Base-by-base conservation (phyloP, 169 alveolate genomes). In the Plasmodium vinckei region DNA sequence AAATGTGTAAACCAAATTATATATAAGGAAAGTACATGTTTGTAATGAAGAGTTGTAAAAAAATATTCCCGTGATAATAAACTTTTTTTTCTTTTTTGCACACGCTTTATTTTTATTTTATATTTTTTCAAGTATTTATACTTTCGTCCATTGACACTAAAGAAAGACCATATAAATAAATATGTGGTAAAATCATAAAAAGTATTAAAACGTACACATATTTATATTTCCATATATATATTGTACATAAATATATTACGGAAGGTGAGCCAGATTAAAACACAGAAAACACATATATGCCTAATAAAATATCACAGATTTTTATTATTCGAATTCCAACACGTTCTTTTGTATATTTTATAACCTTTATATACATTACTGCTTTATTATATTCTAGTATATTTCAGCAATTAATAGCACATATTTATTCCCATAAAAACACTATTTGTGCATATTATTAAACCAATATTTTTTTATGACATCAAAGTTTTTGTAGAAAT, bases 391-490 rank as follows among this genome's bases (percentile, higher is more conserved):
- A 72, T 23, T 46, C 39, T 17, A 72, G 60, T 72, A 51, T 39
- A 72, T 72, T n/a, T 57, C 27, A 71, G 84, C 46, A 72, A 71
- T 51, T 33, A 33, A 33, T 33, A 33, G 5, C 70, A 51, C 87
- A 59, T 25, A 72, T 57, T 7, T 17, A 72, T 57, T 72, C 19
- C 13, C 72, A 57, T 72, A 39, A 15, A 57, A 13, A 57, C 21
- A 25, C 39, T 42, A 57, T 13, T 15, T 33, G 68, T 25, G 56
- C 39, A 72, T 42, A 13, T 42, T 42, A n/a, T 57, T 60, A 72
- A 72, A 70, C 56, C n/a, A 39, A 27, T 44, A 57, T 42, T 59
- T 21, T 47, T 39, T 70, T 72, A 33, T 60, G 19, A 72, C 72
- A 59, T 56, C 39, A 72, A 72, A 56, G 13, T 72, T 47, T 72